A percentile compares a stretch with the other conserved stretches of the same genome.
These are phyloP conservation scores for Geosmithia morbida DNA, from an alignment of 2,329 filamentous ascomycete genomes.

Conservation along the genomic window DNA sequence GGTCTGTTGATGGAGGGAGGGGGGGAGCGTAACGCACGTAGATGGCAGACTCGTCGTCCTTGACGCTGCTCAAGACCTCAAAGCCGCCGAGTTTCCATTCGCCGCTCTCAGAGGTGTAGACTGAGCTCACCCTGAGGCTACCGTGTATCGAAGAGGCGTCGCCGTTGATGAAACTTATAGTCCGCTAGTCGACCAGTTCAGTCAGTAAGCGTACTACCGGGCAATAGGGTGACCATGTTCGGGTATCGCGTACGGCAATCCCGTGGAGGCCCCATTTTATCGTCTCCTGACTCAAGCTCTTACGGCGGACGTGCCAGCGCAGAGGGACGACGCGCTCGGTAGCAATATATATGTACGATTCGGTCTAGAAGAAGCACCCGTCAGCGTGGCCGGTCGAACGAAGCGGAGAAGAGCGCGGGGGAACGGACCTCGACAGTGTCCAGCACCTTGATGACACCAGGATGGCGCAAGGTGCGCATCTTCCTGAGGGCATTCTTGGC, in stretches of 20 bases:
- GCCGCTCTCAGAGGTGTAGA: conserved; percentile 90
- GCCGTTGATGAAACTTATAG: conserved; percentile 89
- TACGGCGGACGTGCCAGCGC: conserved; percentile 79
- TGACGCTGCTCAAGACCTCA: conserved; percentile 85
- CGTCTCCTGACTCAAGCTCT: conserved; percentile 79
- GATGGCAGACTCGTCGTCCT: conserved; percentile 87
- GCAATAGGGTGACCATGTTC: background rate
- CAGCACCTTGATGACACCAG: conserved; percentile 84
- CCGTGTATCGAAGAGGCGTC: conserved; percentile 89
- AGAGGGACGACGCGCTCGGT: conserved; percentile 82
- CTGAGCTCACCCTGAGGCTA: conserved; percentile 66
- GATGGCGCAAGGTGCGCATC: conserved; percentile 81
- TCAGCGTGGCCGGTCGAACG: conserved; percentile 7
- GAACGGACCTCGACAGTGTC: conserved; percentile 73
- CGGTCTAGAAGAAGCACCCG: conserved; percentile 44
- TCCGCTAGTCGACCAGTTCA: conserved; percentile 42
- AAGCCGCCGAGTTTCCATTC: conserved; percentile 97
- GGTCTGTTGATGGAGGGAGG: background rate
- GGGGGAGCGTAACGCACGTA: conserved; percentile 37
- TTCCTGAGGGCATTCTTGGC: conserved; percentile 92
- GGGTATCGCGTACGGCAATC: conserved; percentile 47
- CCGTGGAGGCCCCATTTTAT: conserved; percentile 92
- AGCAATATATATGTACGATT: conserved; percentile 89
- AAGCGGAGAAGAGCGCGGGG: background rate
- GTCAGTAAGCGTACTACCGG: background rate